Evolutionary conservation across 2,329 filamentous ascomycete species (phyloP), one percentile per base, ranked within the genome.

Genomic region (Xylariomycetidae sp.): DNA sequence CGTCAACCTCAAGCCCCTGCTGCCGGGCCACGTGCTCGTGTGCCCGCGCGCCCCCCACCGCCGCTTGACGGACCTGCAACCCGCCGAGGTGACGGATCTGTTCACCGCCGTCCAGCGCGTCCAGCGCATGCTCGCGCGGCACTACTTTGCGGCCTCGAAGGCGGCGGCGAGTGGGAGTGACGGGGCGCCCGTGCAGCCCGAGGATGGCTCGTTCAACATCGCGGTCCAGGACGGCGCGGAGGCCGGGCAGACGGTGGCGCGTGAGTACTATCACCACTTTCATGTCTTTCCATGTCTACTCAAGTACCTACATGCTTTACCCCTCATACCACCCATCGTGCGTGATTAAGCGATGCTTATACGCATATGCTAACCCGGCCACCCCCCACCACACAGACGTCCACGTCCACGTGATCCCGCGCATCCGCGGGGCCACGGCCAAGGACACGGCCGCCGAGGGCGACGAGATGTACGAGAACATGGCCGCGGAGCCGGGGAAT

Each of bases 1-100:
- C 42, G 89, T 96, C 37, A 98, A 98, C 64, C 77, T 96, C 57
- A 95, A 95, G 63, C 92, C 92, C 16, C 76, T 98, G 23, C 74
- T 95, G 2, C 88, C 89, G 0, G 92, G 92, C 37, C 92, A 98
- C 65, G 82, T 96, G 41, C 83, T 98, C 19, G 76, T 98, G 40
- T 95, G 85, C 46, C 87, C 92, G 0, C 72, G 76, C 14, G 70
- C 70, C 20, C 63, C 67, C 18, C 82, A 88, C 46, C 75, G 72
- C 29, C 84, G 86, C 31, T 72, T 96, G 35, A 76, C 79, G 32
- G 84, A 93, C 56, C 75, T 95, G 29, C 76, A 77, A 0, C 49
- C 70, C 1, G 65, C 68, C 13, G 89, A 95, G 64, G 75, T 87
- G 19, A 61, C 66, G 18, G 90, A 98, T 58, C 76, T 98, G 15